phyloP scores from a whole-genome alignment of 495 filamentous ascomycete genomes.

The Physcia stellaris region DNA sequence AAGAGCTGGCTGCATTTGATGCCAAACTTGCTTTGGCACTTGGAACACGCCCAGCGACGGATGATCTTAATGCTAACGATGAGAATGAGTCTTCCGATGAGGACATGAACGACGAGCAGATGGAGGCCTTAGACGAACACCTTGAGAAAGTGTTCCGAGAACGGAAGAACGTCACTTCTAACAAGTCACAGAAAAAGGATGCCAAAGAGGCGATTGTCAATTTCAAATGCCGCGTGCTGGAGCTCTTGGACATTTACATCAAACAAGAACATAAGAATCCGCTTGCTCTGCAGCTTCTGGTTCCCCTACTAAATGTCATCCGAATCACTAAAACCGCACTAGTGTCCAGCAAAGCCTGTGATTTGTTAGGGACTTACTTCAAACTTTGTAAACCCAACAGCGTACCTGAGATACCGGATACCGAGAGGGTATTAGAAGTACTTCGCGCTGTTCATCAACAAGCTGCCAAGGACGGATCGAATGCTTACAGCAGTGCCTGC shows the following conservation, averaged over 20 bases:
- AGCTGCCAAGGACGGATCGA: conserved; percentile 48
- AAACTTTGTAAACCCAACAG: conserved; percentile 48
- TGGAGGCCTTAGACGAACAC: conserved; percentile 76
- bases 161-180: conserved; percentile 41
- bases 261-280: conserved; percentile 59
- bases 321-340: conserved; percentile 54
- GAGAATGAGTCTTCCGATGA: conserved; percentile 36
- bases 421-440: conserved; percentile 36
- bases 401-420: conserved; percentile 25
- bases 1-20: conserved; percentile 53
- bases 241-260: conserved; percentile 73
- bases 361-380: conserved; percentile 55
- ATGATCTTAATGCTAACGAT: conserved; percentile 37
- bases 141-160: conserved; percentile 75
- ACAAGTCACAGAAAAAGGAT: conserved; percentile 70
- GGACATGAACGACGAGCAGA: conserved; percentile 90
- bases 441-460: conserved; percentile 59
- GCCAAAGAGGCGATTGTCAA: conserved; percentile 82
- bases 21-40: conserved; percentile 66
- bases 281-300: conserved; percentile 50
- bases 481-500: conserved; percentile 39
- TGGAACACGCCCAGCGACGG: conserved; percentile 43
- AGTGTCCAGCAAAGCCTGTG: conserved; percentile 56
- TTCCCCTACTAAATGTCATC: conserved; percentile 47
- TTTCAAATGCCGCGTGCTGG: conserved; percentile 88